Base-by-base conservation (phyloP, 257 asterid genomes). In the Fraxinus quadrangulata region DNA sequence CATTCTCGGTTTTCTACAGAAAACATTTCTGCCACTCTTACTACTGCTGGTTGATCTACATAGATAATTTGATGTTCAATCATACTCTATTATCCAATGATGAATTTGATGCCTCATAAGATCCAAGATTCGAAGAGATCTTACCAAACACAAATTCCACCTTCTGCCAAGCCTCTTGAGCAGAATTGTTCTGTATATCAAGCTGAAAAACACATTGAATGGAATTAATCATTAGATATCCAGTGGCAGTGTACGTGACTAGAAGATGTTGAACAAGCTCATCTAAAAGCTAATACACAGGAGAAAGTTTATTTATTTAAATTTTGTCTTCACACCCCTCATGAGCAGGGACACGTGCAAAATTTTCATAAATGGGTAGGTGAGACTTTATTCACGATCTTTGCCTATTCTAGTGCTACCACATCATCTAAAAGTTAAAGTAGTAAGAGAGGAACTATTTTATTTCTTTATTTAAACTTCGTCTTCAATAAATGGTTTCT, bases 81-180 rank as follows among this genome's bases (percentile, higher is more conserved):
- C 65, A 54, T 1, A 17, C 26, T 19, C 24, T 54, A 54, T 11
- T 54, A 6, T 54, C 65, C 56, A 47, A 14, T 24, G 34, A 26
- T 14, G 19, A 23, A 11, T 63, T 63, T 63, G 19, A 63, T 63
- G 34, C 33, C 68, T 61, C 69, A 63, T 26, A 63, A 3, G 33
- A 63, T 24, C 69, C 36, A 26, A 81, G 72, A 84, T 28, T 71
- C 47, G 42, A 71, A 70, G 75, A 79, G 86, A 72, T 68, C 87
- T 87, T 86, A 96, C 99, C 99, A 84, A 96, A 96, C 83, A 89
- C 78, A 71, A 96, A 96, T 85, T 93, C 99, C 68, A 86, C 82
- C 81, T 77, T 86, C 89, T 96, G 98, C 99, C 99, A 96, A 81
- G 85, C 85, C 73, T 37, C 84, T 83, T 96, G 99, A 79, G 85